Evolutionary conservation across 2,329 filamentous ascomycete genomes (phyloP).

Genomic region (Aspergillus ochraceoroseus): DNA sequence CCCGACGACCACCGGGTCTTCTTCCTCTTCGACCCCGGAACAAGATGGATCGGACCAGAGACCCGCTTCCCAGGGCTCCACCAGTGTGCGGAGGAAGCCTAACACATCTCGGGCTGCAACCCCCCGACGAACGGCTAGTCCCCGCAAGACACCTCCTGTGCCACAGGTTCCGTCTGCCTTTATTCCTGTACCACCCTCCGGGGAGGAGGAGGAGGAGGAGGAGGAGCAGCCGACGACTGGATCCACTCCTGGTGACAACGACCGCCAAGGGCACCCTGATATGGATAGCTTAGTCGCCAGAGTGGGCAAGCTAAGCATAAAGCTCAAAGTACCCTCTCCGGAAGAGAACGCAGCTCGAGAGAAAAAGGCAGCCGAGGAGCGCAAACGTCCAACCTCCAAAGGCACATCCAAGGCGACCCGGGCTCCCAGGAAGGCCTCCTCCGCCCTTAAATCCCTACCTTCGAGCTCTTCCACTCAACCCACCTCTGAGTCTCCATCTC

Average conservation of each 20-base stretch:
- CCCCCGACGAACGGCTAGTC: constrained; percentile 34
- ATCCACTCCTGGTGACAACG: constrained; percentile 3
- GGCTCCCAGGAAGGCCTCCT: constrained; percentile 31
- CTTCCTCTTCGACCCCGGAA: constrained; percentile 6
- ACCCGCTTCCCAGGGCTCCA: constrained; percentile 11
- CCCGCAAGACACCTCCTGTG: constrained; percentile 40
- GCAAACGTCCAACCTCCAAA: constrained; percentile 33
- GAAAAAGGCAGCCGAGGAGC: constrained; percentile 42
- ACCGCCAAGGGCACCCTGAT: constrained; percentile 27
- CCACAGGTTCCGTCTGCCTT: constrained; percentile 41
- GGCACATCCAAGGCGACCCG: constrained; percentile 19
- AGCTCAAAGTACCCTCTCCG: constrained; percentile 54
- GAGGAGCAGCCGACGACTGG: not conserved
- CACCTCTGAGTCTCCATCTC: constrained; percentile 7
- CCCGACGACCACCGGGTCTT: not conserved
- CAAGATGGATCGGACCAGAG: constrained; percentile 11
- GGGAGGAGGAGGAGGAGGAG: not conserved
- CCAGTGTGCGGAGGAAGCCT: constrained; percentile 55
- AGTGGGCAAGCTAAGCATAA: constrained; percentile 52
- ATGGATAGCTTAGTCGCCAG: constrained; percentile 51
- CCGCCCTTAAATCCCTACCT: constrained; percentile 15
- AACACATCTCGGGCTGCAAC: constrained; percentile 48
- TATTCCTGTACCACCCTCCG: too few species aligned
- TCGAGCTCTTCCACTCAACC: constrained; percentile 7
- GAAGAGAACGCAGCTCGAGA: constrained; percentile 55